Evolutionary conservation across 1,139 yeast species (phyloP).

Genomic region (Hemisphaericaspora subhashii): DNA sequence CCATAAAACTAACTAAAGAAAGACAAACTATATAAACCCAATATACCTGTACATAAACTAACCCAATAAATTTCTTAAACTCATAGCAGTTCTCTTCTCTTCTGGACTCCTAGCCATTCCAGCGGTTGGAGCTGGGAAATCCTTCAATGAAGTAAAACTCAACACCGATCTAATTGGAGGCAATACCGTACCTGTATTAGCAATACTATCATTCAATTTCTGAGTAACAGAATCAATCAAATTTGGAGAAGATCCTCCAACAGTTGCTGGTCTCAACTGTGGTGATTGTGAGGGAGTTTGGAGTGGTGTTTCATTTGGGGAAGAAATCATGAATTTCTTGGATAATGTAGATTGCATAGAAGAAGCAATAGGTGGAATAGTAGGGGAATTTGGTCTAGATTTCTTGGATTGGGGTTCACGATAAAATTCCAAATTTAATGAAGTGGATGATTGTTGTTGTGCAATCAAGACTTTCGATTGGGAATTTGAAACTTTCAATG

Average conservation of each 20-base stretch:
- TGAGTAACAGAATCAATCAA: constrained; percentile 24
- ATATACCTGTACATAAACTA: background rate
- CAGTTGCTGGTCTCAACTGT: constrained; percentile 29
- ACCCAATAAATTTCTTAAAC: constrained; percentile 17
- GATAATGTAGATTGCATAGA: background rate
- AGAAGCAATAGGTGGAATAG: constrained; percentile 13
- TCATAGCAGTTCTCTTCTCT: constrained; percentile 13
- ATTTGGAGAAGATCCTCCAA: constrained; percentile 9
- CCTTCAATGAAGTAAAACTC: constrained; percentile 25
- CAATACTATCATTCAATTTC: constrained; percentile 31
- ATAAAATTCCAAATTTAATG: constrained; percentile 31
- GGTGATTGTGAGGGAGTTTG: constrained; percentile 48
- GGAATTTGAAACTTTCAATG: constrained; percentile 27
- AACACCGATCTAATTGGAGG: constrained; percentile 48
- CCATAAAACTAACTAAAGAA: background rate
- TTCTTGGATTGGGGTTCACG: constrained; percentile 24
- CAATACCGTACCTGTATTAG: constrained; percentile 41
- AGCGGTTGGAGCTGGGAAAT: constrained; percentile 12
- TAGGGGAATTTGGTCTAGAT: constrained; percentile 46
- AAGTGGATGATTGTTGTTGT: constrained; percentile 19
- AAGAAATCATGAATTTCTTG: constrained; percentile 16
- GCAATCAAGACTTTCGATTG: constrained; percentile 8
- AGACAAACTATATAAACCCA: background rate
- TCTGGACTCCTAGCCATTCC: constrained; percentile 4
- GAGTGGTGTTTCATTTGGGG: constrained; percentile 20